Percentiles rank a stretch among this genome's conserved stretches.
Evolutionary conservation across 2,329 filamentous ascomycete species (phyloP).

Genomic region (Gyromitra esculenta): DNA sequence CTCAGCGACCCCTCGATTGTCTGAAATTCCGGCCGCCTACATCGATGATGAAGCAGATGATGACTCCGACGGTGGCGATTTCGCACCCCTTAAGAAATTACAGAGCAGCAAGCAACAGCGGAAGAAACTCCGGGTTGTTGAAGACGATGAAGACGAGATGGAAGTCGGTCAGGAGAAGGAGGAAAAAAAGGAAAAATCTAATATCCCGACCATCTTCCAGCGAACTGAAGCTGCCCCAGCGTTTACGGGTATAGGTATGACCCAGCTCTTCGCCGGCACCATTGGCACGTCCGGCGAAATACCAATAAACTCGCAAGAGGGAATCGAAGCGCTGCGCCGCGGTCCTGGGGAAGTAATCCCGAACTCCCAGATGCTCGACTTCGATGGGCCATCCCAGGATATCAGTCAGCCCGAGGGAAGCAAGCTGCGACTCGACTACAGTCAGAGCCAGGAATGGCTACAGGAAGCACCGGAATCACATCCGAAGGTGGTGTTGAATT

Average conservation of each 20-base stretch:
- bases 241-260: slow-evolving; percentile 74
- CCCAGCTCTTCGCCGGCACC: slow-evolving; percentile 89
- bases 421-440: slow-evolving; percentile 67
- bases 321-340: slow-evolving; percentile 59
- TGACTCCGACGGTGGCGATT: slow-evolving; percentile 58
- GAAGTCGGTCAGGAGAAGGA: slow-evolving; percentile 53
- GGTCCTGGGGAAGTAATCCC: slow-evolving; percentile 62
- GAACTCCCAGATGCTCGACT: slow-evolving; percentile 57
- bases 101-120: slow-evolving; percentile 51
- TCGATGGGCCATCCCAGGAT: slow-evolving; percentile 61
- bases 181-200: slow-evolving; percentile 67
- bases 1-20: slow-evolving; percentile 50
- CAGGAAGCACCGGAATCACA: slow-evolving; percentile 26
- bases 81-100: slow-evolving; percentile 62
- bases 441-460: slow-evolving; percentile 61
- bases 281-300: slow-evolving; percentile 70
- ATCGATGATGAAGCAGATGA: slow-evolving; percentile 46
- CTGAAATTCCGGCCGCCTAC: slow-evolving; percentile 48
- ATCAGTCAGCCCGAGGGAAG: slow-evolving; percentile 61
- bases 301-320: slow-evolving; percentile 25
- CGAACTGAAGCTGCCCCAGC: slow-evolving; percentile 74
- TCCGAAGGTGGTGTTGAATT: slow-evolving; percentile 36
- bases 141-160: slow-evolving; percentile 68
- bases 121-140: slow-evolving; percentile 64
- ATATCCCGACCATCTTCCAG: slow-evolving; percentile 75